A percentile compares a stretch with the other conserved stretches of the same genome.
These are phyloP conservation scores for Colletotrichum incanum DNA, from an alignment of 2,329 filamentous ascomycete genomes.

Conservation along the genomic window DNA sequence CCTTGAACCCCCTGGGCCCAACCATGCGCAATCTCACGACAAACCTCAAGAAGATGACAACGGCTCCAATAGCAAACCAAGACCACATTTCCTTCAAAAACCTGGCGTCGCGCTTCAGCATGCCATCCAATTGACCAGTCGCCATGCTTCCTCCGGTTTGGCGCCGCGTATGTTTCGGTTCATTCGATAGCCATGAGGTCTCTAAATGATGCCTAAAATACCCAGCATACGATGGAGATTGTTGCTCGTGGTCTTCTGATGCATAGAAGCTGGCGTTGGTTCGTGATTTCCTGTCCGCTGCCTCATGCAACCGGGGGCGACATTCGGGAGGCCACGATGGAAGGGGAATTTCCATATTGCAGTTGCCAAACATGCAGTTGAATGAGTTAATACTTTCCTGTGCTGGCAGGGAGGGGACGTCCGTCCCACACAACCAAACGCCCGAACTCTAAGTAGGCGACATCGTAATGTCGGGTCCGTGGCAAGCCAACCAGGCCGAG, in stretches of 20 bases:
- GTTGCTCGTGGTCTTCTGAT: not conserved
- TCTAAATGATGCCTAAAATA: not conserved
- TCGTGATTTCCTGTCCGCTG: too few species aligned
- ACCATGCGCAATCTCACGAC: conserved; percentile 55
- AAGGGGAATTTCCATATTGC: too few species aligned
- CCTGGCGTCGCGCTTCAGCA: conserved; percentile 25
- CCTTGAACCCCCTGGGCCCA: conserved; percentile 54
- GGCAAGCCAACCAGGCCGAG: not conserved
- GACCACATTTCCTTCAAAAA: conserved; percentile 52
- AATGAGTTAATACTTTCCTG: too few species aligned
- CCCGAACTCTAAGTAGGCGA: too few species aligned
- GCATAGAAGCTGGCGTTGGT: too few species aligned
- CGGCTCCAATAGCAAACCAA: conserved; percentile 51
- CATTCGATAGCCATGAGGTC: not conserved
- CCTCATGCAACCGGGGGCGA: too few species aligned
- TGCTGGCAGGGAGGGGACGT: too few species aligned
- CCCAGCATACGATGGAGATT: not conserved
- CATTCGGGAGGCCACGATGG: too few species aligned
- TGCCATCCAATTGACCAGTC: conserved; percentile 8
- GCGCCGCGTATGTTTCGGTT: not conserved
- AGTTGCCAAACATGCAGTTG: too few species aligned
- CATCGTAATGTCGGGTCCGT: too few species aligned
- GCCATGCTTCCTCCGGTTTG: conserved; percentile 4
- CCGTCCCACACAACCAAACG: too few species aligned
- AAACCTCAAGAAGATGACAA: conserved; percentile 53